Percentiles rank a stretch among this genome's conserved stretches.
phyloP scores from a whole-genome alignment of 805 yeast species.

The Lachancea nothofagi region DNA sequence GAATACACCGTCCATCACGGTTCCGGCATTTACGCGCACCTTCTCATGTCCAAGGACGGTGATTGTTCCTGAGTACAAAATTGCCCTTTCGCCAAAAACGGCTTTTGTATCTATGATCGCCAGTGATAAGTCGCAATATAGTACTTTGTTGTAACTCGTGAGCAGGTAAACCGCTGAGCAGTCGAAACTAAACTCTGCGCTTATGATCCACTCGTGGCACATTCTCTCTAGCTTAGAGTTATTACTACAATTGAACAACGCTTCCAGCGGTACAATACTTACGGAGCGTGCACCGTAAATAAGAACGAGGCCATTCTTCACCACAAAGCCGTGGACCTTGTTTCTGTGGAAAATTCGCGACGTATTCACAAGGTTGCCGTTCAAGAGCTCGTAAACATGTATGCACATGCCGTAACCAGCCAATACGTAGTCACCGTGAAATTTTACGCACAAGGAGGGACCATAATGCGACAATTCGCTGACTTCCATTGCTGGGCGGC shows the following conservation, averaged over 20 bases:
- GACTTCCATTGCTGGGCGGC: constrained; percentile 11
- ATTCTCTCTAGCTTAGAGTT: constrained; percentile 39
- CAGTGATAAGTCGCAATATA: constrained; percentile 27
- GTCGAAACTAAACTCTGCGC: constrained; percentile 45
- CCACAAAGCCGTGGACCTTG: constrained; percentile 74
- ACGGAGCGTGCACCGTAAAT: constrained; percentile 74
- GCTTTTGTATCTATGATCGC: constrained; percentile 28
- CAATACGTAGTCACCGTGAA: constrained; percentile 36
- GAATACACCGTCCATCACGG: constrained; percentile 83
- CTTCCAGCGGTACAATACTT: constrained; percentile 35
- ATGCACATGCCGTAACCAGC: constrained; percentile 72
- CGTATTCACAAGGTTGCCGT: constrained; percentile 35
- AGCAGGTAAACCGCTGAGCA: constrained; percentile 44
- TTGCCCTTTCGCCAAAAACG: constrained; percentile 65
- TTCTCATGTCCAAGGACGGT: constrained; percentile 38
- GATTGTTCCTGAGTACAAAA: constrained; percentile 82
- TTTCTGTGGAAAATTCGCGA: constrained; percentile 56
- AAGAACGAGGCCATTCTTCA: constrained; percentile 35
- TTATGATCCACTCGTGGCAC: constrained; percentile 75
- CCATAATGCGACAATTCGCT: constrained; percentile 40
- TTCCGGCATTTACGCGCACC: constrained; percentile 75
- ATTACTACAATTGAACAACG: constrained; percentile 22
- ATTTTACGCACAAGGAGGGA: constrained; percentile 63
- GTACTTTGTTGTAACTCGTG: constrained; percentile 70
- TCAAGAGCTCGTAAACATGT: constrained; percentile 45